Conservation (phyloP, 2,329 filamentous ascomycete genomes). For the Fusarium virguliforme region DNA sequence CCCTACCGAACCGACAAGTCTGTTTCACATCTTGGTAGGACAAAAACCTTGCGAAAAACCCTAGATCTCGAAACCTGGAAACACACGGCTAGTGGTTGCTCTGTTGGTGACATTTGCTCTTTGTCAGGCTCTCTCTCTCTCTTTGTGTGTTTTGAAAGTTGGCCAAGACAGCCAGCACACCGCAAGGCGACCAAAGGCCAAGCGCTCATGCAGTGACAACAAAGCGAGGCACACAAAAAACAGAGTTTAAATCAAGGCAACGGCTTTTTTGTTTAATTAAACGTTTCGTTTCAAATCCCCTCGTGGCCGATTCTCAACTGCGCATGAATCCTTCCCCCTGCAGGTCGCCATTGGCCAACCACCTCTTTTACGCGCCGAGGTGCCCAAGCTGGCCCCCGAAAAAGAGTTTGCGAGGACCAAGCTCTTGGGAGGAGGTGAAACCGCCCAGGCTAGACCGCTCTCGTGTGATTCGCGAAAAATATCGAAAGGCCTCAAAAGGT, state of each 20-base stretch:
- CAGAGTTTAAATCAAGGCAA: not conserved
- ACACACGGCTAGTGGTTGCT: not conserved
- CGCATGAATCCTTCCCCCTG: slow-evolving; percentile 32
- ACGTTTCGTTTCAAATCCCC: slow-evolving; percentile 26
- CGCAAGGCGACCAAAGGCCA: not conserved
- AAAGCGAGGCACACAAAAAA: slow-evolving; percentile 16
- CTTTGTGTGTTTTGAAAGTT: slow-evolving; percentile 2
- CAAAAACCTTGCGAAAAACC: not conserved
- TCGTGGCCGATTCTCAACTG: slow-evolving; percentile 30
- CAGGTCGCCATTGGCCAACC: slow-evolving; percentile 25
- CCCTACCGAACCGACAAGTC: slow-evolving; percentile 14
- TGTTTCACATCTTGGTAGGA: slow-evolving; percentile 21
- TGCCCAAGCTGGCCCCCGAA: not conserved
- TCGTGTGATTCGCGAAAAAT: slow-evolving; percentile 14
- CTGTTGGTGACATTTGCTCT: slow-evolving; percentile 12
- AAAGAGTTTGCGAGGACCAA: slow-evolving; percentile 15
- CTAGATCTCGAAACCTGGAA: not conserved
- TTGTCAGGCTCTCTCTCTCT: not conserved
- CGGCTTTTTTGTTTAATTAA: slow-evolving; percentile 12
- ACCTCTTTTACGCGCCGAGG: slow-evolving; percentile 11
- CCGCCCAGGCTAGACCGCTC: slow-evolving; percentile 4
- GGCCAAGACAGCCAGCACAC: slow-evolving; percentile 8
- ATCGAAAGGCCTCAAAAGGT: slow-evolving; percentile 26
- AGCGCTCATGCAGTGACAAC: slow-evolving; percentile 32
- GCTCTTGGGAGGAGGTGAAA: slow-evolving; percentile 18